A percentile compares a stretch with the other conserved stretches of the same genome.
These are phyloP conservation scores for Penstemon barbatus DNA, from an alignment of 257 asterid species.

Conservation along the genomic window DNA sequence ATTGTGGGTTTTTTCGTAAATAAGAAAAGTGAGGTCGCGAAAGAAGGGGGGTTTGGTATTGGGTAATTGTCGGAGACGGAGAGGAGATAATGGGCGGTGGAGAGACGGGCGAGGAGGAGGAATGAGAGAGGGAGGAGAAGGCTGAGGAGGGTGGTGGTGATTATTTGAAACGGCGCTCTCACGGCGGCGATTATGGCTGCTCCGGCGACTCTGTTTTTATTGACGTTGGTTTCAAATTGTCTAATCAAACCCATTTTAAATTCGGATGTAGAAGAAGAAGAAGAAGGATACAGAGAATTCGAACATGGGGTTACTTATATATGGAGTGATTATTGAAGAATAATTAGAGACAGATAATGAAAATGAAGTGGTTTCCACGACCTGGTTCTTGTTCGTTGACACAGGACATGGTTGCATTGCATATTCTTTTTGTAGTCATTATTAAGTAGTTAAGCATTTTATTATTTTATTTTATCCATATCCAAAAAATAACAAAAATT, in stretches of 20 bases:
- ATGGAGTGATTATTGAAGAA: background rate
- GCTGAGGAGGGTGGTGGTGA: conserved; percentile 58
- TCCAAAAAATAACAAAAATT: background rate
- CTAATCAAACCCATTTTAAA: conserved; percentile 35
- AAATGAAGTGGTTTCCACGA: conserved; percentile 46
- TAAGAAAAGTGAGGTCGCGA: conserved; percentile 34
- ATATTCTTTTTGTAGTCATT: background rate
- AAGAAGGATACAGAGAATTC: background rate
- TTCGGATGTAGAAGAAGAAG: background rate
- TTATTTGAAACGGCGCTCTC: conserved; percentile 41
- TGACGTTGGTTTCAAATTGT: background rate
- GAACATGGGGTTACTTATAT: background rate
- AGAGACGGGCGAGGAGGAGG: conserved; percentile 67
- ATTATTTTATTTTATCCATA: background rate
- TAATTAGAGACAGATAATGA: background rate
- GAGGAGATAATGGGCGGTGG: conserved; percentile 54
- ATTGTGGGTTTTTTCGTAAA: conserved; percentile 40
- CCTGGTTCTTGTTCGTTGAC: conserved; percentile 32
- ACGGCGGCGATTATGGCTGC: conserved; percentile 13
- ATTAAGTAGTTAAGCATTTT: too few species aligned
- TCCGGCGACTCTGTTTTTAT: conserved; percentile 1
- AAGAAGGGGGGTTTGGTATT: conserved; percentile 13
- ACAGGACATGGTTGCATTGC: conserved; percentile 23
- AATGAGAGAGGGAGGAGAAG: conserved; percentile 85
- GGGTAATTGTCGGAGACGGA: conserved; percentile 34